Base-by-base conservation (phyloP, 768 basidiomycete species). In the Collybiopsis luxurians region DNA sequence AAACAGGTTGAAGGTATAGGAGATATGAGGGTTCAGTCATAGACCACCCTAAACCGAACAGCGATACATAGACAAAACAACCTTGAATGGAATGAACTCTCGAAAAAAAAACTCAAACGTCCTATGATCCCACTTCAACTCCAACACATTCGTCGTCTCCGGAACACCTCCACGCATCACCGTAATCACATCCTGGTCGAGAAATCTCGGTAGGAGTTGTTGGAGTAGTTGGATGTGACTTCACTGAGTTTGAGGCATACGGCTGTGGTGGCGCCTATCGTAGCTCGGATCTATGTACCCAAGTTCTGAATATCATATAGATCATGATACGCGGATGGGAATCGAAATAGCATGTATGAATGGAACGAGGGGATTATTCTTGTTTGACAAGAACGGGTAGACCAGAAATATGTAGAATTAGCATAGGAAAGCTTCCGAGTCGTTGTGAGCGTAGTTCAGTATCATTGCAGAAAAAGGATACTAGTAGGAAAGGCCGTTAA, bases 241-340 rank as follows among this genome's bases (percentile, higher is more conserved):
- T 92, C 90, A 6, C 88, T 89, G 0, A 80, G 79, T 64, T 92
- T 91, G 63, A 90, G 45, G 9, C 84, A 76, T 0, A 77, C 79
- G 19, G 89, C 88, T 0, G 87, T 76, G 48, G 92, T 86, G 1
- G 90, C 90, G 3, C 89, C 89, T 49, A 80, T 74, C 21, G 87
- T 70, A 2, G 88, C 87, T 38, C 79, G 78, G 5, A 88, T 51
- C 31, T 34, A 34, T 34, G 31, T 6, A 34, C 6, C 31, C 31
- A 34, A 34, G 31, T 13, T 34, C n/a, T n/a, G n/a, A n/a, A n/a
- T n/a, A n/a, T n/a, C n/a, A n/a, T n/a, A n/a, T n/a, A n/a, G n/a
- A n/a, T n/a, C n/a, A n/a, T n/a, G n/a, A n/a, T n/a, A n/a, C n/a
- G n/a, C n/a, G n/a, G n/a, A n/a, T n/a, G n/a, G n/a, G n/a, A n/a